A percentile compares a stretch with the other conserved stretches of the same genome.
These are phyloP conservation scores for Emergomyces africanus DNA, from an alignment of 2,329 filamentous ascomycete species.

Conservation along the genomic window DNA sequence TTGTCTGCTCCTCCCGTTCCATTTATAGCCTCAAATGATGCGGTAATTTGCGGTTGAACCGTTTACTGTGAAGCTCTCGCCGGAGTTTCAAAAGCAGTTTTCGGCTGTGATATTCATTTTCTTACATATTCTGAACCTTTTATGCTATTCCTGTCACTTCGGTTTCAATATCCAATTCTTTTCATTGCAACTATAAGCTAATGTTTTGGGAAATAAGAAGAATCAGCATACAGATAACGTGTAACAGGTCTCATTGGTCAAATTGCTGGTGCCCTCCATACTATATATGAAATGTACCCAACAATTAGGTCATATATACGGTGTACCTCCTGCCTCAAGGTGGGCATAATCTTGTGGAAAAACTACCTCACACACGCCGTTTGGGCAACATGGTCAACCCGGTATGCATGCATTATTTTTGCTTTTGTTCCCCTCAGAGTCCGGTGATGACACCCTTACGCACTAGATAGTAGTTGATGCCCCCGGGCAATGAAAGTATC, in stretches of 20 bases:
- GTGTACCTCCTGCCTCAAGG: not conserved
- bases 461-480: slow-evolving; percentile 59
- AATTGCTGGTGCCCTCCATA: too few species aligned
- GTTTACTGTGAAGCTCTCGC: slow-evolving; percentile 72
- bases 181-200: not conserved
- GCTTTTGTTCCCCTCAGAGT: slow-evolving; percentile 17
- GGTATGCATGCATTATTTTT: slow-evolving; percentile 16
- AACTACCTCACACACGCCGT: not conserved
- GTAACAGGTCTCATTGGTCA: not conserved
- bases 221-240: not conserved
- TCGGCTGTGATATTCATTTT: slow-evolving; percentile 74
- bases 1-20: slow-evolving; percentile 6
- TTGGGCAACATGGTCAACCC: not conserved
- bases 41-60: slow-evolving; percentile 99
- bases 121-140: slow-evolving; percentile 95
- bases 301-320: not conserved
- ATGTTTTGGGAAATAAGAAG: not conserved
- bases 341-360: not conserved
- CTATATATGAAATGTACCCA: not conserved
- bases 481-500: slow-evolving; percentile 44
- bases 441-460: slow-evolving; percentile 54
- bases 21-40: slow-evolving; percentile 50
- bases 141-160: not conserved
- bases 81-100: slow-evolving; percentile 69
- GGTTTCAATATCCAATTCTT: not conserved